These are phyloP conservation scores for Serendipita sp. DNA, from an alignment of 768 basidiomycete species.

Conservation along the genomic window DNA sequence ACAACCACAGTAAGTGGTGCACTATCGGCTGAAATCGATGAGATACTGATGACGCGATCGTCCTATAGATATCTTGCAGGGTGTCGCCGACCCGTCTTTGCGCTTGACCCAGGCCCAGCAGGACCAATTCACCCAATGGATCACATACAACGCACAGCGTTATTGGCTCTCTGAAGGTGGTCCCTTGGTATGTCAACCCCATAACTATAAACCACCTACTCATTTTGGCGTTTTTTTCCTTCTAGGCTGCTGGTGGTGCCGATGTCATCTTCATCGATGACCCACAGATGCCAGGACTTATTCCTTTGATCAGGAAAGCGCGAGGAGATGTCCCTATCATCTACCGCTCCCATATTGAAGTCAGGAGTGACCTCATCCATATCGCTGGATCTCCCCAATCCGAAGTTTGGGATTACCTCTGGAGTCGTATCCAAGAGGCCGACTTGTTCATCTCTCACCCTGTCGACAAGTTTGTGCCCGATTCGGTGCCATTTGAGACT, in stretches of 20 bases:
- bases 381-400: slow-evolving; percentile 68
- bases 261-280: slow-evolving; percentile 87
- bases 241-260: slow-evolving; percentile 56
- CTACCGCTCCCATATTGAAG: slow-evolving; percentile 93
- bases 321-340: slow-evolving; percentile 76
- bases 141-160: slow-evolving; percentile 50
- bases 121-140: slow-evolving; percentile 69
- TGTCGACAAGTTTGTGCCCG: slow-evolving; percentile 85
- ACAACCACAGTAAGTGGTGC: slow-evolving; percentile 69
- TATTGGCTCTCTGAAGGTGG: slow-evolving; percentile 75
- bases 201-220: too few relatives aligned
- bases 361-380: slow-evolving; percentile 71
- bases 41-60: neutral
- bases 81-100: slow-evolving; percentile 64
- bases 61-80: slow-evolving; percentile 43
- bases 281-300: slow-evolving; percentile 88
- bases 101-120: slow-evolving; percentile 67
- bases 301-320: slow-evolving; percentile 77
- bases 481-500: slow-evolving; percentile 58
- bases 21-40: slow-evolving; percentile 15
- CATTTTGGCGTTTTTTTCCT: neutral
- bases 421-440: slow-evolving; percentile 77
- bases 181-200: slow-evolving; percentile 30
- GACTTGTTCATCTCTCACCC: slow-evolving; percentile 94
- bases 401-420: slow-evolving; percentile 89